Evolutionary conservation across 805 yeast genomes (phyloP).

Genomic region (Lipomyces mesembrius): DNA sequence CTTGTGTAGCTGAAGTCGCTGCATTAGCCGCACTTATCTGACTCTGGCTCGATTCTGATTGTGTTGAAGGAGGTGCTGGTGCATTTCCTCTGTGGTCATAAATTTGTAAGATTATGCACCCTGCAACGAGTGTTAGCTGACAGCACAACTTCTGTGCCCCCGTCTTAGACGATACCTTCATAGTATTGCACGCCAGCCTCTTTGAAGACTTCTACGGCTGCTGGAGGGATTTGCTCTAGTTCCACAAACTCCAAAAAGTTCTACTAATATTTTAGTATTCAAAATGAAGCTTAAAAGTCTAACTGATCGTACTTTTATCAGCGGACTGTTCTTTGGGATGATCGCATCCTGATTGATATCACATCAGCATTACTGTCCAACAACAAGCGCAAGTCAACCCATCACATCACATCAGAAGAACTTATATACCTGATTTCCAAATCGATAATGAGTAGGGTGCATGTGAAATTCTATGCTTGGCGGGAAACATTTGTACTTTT

Average conservation of each 20-base stretch:
- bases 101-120: constrained; percentile 84
- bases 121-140: constrained; percentile 5
- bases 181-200: constrained; percentile 84
- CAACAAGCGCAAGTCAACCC: not conserved
- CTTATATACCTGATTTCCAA: constrained; percentile 66
- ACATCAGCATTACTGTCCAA: not conserved
- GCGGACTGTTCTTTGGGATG: constrained; percentile 77
- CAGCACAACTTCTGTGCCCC: not conserved
- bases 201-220: constrained; percentile 83
- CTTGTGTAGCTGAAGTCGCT: not conserved
- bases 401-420: constrained; percentile 40
- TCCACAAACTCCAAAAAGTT: constrained; percentile 78
- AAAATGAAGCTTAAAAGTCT: not conserved
- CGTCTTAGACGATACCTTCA: constrained; percentile 54
- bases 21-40: not conserved
- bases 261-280: constrained; percentile 7
- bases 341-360: constrained; percentile 61
- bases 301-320: constrained; percentile 57
- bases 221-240: constrained; percentile 82
- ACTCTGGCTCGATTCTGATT: not conserved
- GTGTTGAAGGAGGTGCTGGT: not conserved
- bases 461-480: constrained; percentile 89
- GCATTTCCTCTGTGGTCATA: constrained; percentile 73
- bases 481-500: constrained; percentile 74
- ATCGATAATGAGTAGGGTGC: constrained; percentile 86